These are phyloP conservation scores for Graphiopsis chlorocephala DNA, from an alignment of 2,329 filamentous ascomycete genomes.

Conservation along the genomic window DNA sequence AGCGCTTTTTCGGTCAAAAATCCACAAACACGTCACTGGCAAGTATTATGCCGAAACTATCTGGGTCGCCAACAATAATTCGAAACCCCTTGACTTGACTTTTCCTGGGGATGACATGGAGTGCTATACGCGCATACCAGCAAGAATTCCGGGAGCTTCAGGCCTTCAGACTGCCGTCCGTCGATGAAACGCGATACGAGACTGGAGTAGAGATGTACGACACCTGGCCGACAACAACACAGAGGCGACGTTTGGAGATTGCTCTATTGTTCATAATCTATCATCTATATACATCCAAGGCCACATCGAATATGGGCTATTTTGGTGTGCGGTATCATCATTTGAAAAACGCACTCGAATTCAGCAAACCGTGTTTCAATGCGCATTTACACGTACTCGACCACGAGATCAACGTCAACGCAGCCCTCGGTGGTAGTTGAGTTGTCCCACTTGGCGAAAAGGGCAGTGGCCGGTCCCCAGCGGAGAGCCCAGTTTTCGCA, in stretches of 20 bases:
- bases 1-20: background rate
- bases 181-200: background rate
- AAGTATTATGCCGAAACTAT: background rate
- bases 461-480: slow-evolving; percentile 17
- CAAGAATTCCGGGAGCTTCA: background rate
- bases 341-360: background rate
- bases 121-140: too few relatives aligned
- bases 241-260: background rate
- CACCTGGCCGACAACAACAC: background rate
- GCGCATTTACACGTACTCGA: slow-evolving; percentile 12
- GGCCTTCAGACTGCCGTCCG: background rate
- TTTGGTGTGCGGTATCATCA: background rate
- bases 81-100: background rate
- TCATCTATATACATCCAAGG: background rate
- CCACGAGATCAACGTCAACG: slow-evolving; percentile 14
- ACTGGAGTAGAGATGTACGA: background rate
- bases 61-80: background rate
- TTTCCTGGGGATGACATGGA: background rate
- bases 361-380: background rate
- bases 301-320: background rate
- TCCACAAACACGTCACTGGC: background rate
- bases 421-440: slow-evolving; percentile 15
- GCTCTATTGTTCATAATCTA: background rate
- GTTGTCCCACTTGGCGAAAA: slow-evolving; percentile 18
- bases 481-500: slow-evolving; percentile 17